These are phyloP conservation scores for Juglanconis sp. DNA, from an alignment of 2,329 filamentous ascomycete species.

Conservation along the genomic window DNA sequence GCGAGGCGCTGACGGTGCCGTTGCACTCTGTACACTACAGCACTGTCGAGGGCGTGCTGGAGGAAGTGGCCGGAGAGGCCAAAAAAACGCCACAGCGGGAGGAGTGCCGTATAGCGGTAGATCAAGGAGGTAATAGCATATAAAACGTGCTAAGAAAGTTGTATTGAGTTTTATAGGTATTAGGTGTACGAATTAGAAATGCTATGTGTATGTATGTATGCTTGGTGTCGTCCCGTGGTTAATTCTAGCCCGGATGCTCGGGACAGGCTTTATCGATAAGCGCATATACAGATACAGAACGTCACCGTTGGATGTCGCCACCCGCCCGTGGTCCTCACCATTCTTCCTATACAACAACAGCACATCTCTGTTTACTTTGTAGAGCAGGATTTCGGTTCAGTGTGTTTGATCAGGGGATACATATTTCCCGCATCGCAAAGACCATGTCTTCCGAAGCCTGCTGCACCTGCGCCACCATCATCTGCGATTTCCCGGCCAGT, in stretches of 20 bases:
- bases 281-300: neutral
- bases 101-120: too few relatives aligned
- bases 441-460: slow-evolving; percentile 45
- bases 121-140: too few relatives aligned
- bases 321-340: slow-evolving; percentile 6
- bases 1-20: too few relatives aligned
- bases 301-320: neutral
- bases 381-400: neutral
- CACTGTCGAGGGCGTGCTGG: too few relatives aligned
- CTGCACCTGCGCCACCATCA: slow-evolving; percentile 66
- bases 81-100: too few relatives aligned
- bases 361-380: neutral
- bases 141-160: too few relatives aligned
- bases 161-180: too few relatives aligned
- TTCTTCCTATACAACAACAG: neutral
- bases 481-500: slow-evolving; percentile 51
- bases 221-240: too few relatives aligned
- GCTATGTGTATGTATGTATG: too few relatives aligned
- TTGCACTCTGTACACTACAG: too few relatives aligned
- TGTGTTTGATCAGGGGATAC: neutral
- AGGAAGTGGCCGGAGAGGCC: too few relatives aligned
- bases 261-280: slow-evolving; percentile 14
- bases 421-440: neutral
- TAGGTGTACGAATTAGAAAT: too few relatives aligned
- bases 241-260: neutral